These are phyloP conservation scores for Paramarasmius palmivorus DNA, from an alignment of 1,284 basidiomycete genomes.

Conservation along the genomic window DNA sequence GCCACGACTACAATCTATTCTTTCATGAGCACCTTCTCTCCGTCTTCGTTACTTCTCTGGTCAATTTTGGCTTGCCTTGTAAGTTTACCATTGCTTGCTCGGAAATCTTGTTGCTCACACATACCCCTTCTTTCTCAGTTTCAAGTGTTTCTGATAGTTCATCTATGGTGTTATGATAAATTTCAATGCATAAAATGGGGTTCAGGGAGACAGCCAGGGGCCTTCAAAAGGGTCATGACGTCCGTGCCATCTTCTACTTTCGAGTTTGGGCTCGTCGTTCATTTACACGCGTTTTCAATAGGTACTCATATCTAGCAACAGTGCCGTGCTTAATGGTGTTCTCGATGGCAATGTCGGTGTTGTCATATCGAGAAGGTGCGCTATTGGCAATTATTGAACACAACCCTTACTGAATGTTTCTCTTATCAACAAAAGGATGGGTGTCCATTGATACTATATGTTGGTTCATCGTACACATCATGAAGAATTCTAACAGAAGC, in stretches of 20 bases:
- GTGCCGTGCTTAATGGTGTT: slow-evolving; percentile 66
- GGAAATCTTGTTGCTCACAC: background rate
- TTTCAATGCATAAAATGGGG: slow-evolving; percentile 73
- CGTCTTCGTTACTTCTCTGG: slow-evolving; percentile 71
- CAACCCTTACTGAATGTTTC: background rate
- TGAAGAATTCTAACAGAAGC: background rate
- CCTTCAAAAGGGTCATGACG: slow-evolving; percentile 83
- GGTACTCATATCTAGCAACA: slow-evolving; percentile 71
- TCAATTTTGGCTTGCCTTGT: slow-evolving; percentile 64
- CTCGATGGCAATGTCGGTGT: slow-evolving; percentile 52
- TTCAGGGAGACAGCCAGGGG: slow-evolving; percentile 69
- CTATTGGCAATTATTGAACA: background rate
- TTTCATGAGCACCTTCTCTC: slow-evolving; percentile 66
- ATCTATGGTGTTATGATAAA: slow-evolving; percentile 73
- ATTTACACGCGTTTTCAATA: slow-evolving; percentile 26
- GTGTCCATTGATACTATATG: background rate
- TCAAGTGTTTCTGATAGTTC: slow-evolving; percentile 59
- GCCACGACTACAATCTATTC: slow-evolving; percentile 20
- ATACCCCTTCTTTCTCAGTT: slow-evolving; percentile 45
- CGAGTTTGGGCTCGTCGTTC: slow-evolving; percentile 16
- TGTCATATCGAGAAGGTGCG: slow-evolving; percentile 73
- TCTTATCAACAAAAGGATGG: background rate
- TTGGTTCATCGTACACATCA: too few relatives aligned
- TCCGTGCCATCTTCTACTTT: slow-evolving; percentile 34
- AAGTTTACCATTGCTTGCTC: slow-evolving; percentile 26